Evolutionary conservation across 805 yeast genomes (phyloP).

Genomic region (Grigorovia yakushimaensis): DNA sequence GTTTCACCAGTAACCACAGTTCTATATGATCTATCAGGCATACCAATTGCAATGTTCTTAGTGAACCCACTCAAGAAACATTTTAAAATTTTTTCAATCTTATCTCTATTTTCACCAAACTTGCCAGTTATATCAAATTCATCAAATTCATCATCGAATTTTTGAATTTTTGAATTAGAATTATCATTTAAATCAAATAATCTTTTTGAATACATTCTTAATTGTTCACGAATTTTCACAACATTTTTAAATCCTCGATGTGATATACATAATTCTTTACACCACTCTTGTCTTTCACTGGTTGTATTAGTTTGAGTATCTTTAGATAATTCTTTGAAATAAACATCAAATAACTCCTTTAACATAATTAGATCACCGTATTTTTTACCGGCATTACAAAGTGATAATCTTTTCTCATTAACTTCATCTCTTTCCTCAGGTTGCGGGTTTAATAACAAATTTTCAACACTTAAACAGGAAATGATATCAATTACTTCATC

Average conservation of each 20-base stretch:
- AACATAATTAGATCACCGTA: constrained; percentile 79
- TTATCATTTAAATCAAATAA: constrained; percentile 5
- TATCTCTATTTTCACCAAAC: constrained; percentile 22
- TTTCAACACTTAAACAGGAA: constrained; percentile 88
- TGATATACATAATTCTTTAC: constrained; percentile 66
- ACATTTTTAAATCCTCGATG: constrained; percentile 76
- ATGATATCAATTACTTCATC: constrained; percentile 76
- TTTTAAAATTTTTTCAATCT: constrained; percentile 47
- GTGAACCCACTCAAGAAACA: constrained; percentile 77
- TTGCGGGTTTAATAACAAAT: constrained; percentile 68
- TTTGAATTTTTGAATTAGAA: not conserved
- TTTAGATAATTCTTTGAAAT: constrained; percentile 16
- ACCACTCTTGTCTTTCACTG: constrained; percentile 68
- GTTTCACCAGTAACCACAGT: constrained; percentile 79
- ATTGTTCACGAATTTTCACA: constrained; percentile 61
- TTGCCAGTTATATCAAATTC: constrained; percentile 3
- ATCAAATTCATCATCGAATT: constrained; percentile 3
- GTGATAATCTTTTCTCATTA: constrained; percentile 59
- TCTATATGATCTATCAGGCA: constrained; percentile 88
- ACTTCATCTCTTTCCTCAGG: constrained; percentile 78
- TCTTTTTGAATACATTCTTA: constrained; percentile 27
- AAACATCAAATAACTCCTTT: constrained; percentile 65
- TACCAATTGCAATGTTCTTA: constrained; percentile 85
- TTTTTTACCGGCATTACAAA: constrained; percentile 59
- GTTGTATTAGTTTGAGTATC: constrained; percentile 28